These are phyloP conservation scores for Sicyos baderoa DNA, from an alignment of 306 rosid genomes.

Conservation along the genomic window DNA sequence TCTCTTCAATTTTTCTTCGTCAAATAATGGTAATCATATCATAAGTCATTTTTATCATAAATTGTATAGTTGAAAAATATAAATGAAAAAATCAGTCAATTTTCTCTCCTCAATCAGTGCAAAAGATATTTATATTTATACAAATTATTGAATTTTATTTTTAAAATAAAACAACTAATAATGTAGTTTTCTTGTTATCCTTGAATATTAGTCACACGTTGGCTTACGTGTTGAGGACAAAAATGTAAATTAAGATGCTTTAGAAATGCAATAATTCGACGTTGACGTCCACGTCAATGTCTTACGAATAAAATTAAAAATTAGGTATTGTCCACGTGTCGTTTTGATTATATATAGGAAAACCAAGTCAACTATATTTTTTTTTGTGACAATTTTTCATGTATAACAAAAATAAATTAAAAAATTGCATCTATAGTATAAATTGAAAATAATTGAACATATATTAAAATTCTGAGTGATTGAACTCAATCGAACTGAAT, in stretches of 20 bases:
- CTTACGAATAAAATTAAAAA: neutral
- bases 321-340: neutral
- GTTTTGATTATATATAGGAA: neutral
- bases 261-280: slow-evolving; percentile 1
- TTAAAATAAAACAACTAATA: neutral
- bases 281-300: neutral
- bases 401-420: too few species aligned
- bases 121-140: neutral
- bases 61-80: too few species aligned
- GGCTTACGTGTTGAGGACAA: neutral
- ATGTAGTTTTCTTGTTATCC: neutral
- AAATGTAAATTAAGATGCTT: neutral
- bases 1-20: too few species aligned
- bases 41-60: too few species aligned
- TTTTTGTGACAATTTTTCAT: too few species aligned
- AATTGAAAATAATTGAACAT: too few species aligned
- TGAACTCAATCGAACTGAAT: too few species aligned
- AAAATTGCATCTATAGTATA: too few species aligned
- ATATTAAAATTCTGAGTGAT: too few species aligned
- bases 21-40: too few species aligned
- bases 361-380: neutral
- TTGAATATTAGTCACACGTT: neutral
- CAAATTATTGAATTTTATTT: neutral
- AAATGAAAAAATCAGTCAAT: neutral
- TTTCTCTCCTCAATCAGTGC: neutral